Percentiles rank a stretch among this genome's conserved stretches.
phyloP scores from a whole-genome alignment of 163 green algal species.

The Scenedesmus sp. region DNA sequence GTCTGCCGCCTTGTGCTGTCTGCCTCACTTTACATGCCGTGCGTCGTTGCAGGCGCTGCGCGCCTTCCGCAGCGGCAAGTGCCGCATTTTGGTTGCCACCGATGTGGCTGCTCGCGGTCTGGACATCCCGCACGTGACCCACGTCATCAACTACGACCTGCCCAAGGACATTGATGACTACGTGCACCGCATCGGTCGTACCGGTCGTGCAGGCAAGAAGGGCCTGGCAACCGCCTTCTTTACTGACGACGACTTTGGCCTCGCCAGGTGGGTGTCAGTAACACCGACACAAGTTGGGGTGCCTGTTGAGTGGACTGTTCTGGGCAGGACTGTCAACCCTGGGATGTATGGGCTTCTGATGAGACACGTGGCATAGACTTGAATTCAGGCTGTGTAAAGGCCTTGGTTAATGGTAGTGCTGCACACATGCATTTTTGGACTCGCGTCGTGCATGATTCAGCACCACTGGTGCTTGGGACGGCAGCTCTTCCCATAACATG shows the following conservation, averaged over 20 bases:
- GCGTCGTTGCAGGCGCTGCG: slow-evolving; percentile 82
- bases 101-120: slow-evolving; percentile 98
- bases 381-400: too few species aligned
- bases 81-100: slow-evolving; percentile 97
- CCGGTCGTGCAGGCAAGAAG: slow-evolving; percentile 79
- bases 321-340: too few species aligned
- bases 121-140: slow-evolving; percentile 97
- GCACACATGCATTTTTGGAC: too few species aligned
- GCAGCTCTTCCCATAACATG: too few species aligned
- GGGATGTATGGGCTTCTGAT: background rate
- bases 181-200: slow-evolving; percentile 96
- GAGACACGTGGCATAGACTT: too few species aligned
- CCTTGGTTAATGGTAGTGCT: too few species aligned
- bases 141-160: slow-evolving; percentile 92
- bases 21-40: background rate
- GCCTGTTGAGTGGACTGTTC: too few species aligned
- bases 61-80: slow-evolving; percentile 93
- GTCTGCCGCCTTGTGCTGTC: background rate
- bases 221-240: slow-evolving; percentile 82
- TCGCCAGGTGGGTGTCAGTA: slow-evolving; percentile 64
- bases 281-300: too few species aligned
- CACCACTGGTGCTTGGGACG: background rate
- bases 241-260: slow-evolving; percentile 71
- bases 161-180: slow-evolving; percentile 99
- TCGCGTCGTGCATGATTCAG: too few species aligned